A percentile compares a stretch with the other conserved stretches of the same genome.
Conservation (phyloP, 805 yeast species). For the Lipomyces lipofer region DNA sequence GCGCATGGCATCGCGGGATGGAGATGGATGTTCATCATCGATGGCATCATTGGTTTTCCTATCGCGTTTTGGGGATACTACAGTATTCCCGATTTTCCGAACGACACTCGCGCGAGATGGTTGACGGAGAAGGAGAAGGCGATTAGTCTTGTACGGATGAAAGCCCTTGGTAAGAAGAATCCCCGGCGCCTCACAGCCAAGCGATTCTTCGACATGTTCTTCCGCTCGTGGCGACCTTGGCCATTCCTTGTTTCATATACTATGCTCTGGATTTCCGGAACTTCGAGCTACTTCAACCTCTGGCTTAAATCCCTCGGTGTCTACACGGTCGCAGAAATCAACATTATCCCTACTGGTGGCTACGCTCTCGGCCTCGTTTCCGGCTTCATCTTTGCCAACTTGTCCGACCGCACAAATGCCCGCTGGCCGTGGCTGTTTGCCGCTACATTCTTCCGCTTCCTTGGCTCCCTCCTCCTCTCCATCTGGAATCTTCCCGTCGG, state of each 20-base stretch:
- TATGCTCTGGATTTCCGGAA: conserved; percentile 14
- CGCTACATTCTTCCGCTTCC: conserved; percentile 16
- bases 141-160: conserved; percentile 16
- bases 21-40: conserved; percentile 30
- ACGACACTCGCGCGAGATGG: conserved; percentile 27
- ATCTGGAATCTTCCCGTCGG: conserved; percentile 25
- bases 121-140: conserved; percentile 14
- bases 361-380: conserved; percentile 38
- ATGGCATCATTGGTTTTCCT: conserved; percentile 24
- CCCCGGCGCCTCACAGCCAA: conserved; percentile 18
- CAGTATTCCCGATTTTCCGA: conserved; percentile 27
- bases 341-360: conserved; percentile 41
- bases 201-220: conserved; percentile 23
- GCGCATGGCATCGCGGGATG: conserved; percentile 41
- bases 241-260: conserved; percentile 25
- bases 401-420: conserved; percentile 38
- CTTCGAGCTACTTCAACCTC: conserved; percentile 34
- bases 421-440: conserved; percentile 36
- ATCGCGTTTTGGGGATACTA: conserved; percentile 25
- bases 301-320: conserved; percentile 36
- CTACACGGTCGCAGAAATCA: conserved; percentile 34
- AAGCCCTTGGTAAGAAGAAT: conserved; percentile 19
- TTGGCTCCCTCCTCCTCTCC: conserved; percentile 16
- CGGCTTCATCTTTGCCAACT: conserved; percentile 36
- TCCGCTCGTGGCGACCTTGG: conserved; percentile 28